Percentiles rank a stretch among this genome's conserved stretches.
Conservation (phyloP, 306 rosid species). For the Hippophae rhamnoides region DNA sequence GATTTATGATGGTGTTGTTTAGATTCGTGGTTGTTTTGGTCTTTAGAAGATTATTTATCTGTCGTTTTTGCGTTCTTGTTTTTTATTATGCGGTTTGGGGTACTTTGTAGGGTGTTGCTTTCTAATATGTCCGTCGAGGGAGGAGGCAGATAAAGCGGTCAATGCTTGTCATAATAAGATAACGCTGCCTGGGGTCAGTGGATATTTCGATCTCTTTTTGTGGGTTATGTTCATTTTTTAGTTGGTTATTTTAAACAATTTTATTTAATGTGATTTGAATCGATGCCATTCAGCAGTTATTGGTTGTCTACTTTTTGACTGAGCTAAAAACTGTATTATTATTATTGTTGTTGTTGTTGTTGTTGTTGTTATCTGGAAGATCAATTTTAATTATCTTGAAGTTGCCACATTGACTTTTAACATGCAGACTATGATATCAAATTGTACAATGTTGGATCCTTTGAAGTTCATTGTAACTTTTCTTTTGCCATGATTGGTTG, state of each 20-base stretch:
- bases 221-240: constrained; percentile 2
- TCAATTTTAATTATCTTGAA: too few species aligned
- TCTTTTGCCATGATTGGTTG: too few species aligned
- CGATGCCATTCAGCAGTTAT: background rate
- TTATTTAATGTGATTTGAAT: constrained; percentile 16
- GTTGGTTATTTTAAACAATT: constrained; percentile 1
- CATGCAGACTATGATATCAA: too few species aligned
- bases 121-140: constrained; percentile 79
- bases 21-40: constrained; percentile 9
- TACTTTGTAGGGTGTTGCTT: constrained; percentile 74
- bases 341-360: background rate
- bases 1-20: constrained; percentile 2
- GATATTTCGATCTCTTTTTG: constrained; percentile 7
- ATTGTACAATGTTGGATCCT: too few species aligned
- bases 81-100: background rate
- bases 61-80: constrained; percentile 19
- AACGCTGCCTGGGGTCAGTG: constrained; percentile 80
- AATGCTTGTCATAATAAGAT: constrained; percentile 89
- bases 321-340: background rate
- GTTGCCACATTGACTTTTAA: too few species aligned
- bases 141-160: constrained; percentile 96
- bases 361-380: too few species aligned
- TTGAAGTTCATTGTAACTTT: too few species aligned
- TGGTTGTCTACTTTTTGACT: constrained; percentile 8
- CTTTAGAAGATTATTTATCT: constrained; percentile 20